phyloP scores from a whole-genome alignment of 164 flowering plant species.

The Dillenia turbinata region DNA sequence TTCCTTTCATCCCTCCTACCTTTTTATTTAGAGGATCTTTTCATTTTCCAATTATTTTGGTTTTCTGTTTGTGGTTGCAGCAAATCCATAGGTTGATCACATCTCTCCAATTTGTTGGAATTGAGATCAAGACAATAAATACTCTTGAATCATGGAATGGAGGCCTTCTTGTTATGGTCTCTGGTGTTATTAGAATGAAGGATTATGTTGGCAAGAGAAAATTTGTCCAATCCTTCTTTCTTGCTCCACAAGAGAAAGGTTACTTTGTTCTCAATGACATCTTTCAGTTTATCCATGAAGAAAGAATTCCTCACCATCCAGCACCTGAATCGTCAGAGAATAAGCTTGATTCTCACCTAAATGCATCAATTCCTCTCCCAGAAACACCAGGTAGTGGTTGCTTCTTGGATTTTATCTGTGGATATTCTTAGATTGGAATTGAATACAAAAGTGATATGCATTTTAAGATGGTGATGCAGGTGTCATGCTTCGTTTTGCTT shows the following conservation, averaged over 20 bases:
- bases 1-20: no score
- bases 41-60: no score
- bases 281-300: conserved; percentile 75
- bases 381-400: conserved; percentile 49
- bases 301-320: conserved; percentile 47
- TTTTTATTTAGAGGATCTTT: no score
- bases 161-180: conserved; percentile 79
- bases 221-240: conserved; percentile 80
- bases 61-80: conserved; percentile 34
- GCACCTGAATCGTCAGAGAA: conserved; percentile 33
- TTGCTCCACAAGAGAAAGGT: conserved; percentile 97
- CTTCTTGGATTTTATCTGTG: no score
- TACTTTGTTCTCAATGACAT: conserved; percentile 90
- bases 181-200: conserved; percentile 63
- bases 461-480: no score
- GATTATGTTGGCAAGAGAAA: conserved; percentile 45
- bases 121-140: conserved; percentile 70
- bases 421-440: no score
- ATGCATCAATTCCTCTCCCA: conserved; percentile 31
- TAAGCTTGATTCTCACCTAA: conserved; percentile 12
- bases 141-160: conserved; percentile 82
- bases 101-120: conserved; percentile 54
- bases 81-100: conserved; percentile 70
- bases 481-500: no score
- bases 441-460: no score